Conservation (phyloP, 2,329 filamentous ascomycete genomes). For the Penicillium palitans region DNA sequence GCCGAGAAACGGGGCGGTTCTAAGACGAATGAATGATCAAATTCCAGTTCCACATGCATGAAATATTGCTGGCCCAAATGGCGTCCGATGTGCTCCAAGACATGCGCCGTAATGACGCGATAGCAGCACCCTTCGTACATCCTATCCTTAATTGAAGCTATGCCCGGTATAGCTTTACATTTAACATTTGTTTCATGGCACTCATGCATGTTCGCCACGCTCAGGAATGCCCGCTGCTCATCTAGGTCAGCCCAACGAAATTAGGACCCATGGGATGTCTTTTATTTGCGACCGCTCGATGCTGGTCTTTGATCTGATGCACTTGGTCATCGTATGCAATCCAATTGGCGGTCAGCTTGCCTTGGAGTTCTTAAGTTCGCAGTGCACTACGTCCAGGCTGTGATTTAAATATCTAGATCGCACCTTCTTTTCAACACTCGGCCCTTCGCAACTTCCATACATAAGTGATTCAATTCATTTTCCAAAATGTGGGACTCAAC, state of each 20-base stretch:
- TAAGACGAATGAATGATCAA: slow-evolving; percentile 21
- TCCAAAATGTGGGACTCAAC: background rate
- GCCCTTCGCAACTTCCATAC: slow-evolving; percentile 4
- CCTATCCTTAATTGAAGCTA: slow-evolving; percentile 1
- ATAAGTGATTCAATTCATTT: slow-evolving; percentile 1
- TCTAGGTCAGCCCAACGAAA: background rate
- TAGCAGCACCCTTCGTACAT: slow-evolving; percentile 8
- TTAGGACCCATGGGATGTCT: background rate
- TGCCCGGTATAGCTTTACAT: slow-evolving; percentile 4
- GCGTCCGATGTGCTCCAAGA: slow-evolving; percentile 1
- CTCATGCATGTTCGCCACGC: slow-evolving; percentile 14
- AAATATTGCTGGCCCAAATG: background rate
- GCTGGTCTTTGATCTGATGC: background rate
- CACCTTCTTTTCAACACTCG: slow-evolving; percentile 6
- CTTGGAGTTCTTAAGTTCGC: background rate
- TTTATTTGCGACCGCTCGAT: background rate
- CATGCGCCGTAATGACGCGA: slow-evolving; percentile 2
- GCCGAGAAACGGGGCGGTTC: slow-evolving; percentile 35
- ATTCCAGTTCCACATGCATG: background rate
- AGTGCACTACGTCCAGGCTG: background rate
- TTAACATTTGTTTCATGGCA: background rate
- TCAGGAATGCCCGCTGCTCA: slow-evolving; percentile 16
- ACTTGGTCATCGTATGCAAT: background rate
- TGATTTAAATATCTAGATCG: background rate
- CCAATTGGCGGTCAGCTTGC: background rate